Evolutionary conservation across 129 eudicot genomes (phyloP), one percentile per base, ranked within the genome.

Genomic region (Smallanthus sonchifolius): DNA sequence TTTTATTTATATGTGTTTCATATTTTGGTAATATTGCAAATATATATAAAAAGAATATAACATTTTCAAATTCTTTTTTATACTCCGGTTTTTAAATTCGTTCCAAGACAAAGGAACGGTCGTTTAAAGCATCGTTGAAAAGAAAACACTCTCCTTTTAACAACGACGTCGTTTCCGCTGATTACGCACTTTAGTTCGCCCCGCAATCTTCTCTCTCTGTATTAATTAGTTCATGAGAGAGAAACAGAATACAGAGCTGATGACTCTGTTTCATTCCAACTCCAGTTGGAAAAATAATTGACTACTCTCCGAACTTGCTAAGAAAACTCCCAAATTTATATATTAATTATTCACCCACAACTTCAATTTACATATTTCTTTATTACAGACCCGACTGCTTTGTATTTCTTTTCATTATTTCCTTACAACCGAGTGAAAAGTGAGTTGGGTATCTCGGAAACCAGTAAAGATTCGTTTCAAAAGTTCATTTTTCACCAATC

Each of bases 121-220:
- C 30, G 30, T 24, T 24, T 24, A 24, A 24, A 24, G 30, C 30
- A 24, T 0, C 0, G 30, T 24, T 24, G 30, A 24, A 24, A 24
- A 24, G 30, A 24, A 24, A 24, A 24, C 30, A 24, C 30, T 24
- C 30, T 0, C 19, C 24, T 52, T 35, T 69, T 7, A 45, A 47
- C 64, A 69, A 69, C 81, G 76, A 77, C 81, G 81, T 77, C 76
- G 81, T 77, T 69, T 77, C 81, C 70, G 76, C 51, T 47, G 36
- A 77, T 69, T 69, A 59, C 81, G 81, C 60, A 14, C 52, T 47
- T 47, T 47, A 47, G n/a, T n/a, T n/a, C 52, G 30, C 16, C 52
- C 52, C 19, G 40, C 42, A 67, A 32, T 69, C 68, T 30, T 17
- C 75, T 68, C 68, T 17, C 54, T 34, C 44, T 24, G 30, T 64